Percentiles rank a stretch among this genome's conserved stretches.
Evolutionary conservation across 192 early-diverging fungal genomes (phyloP).

Genomic region (Backusella liffmaniae): DNA sequence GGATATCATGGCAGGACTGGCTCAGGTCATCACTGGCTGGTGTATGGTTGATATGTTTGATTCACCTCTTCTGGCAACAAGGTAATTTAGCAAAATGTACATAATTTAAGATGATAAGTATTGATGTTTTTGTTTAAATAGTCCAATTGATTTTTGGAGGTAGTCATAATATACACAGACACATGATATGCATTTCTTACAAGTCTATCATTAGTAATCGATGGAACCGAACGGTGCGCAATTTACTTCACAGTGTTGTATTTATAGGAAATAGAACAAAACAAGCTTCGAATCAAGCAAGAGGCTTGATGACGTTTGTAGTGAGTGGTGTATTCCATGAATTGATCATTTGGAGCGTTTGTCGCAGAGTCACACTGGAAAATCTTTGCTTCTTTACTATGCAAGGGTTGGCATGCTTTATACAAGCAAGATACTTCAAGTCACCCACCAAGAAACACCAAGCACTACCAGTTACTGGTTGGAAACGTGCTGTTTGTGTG

Average conservation of each 20-base stretch:
- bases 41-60: slow-evolving; percentile 19
- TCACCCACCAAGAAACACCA: neutral
- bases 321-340: slow-evolving; percentile 9
- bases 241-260: slow-evolving; percentile 1
- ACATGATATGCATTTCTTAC: neutral
- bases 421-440: neutral
- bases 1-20: neutral
- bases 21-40: neutral
- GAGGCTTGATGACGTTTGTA: slow-evolving; percentile 2
- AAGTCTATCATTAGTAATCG: neutral
- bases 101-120: too few species aligned
- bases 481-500: neutral
- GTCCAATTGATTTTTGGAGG: slow-evolving; percentile 15
- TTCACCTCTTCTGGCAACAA: neutral
- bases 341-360: neutral
- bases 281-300: neutral
- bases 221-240: slow-evolving; percentile 6
- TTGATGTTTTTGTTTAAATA: neutral
- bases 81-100: neutral
- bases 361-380: slow-evolving; percentile 5
- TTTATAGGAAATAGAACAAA: neutral
- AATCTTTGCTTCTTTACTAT: slow-evolving; percentile 1
- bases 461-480: neutral
- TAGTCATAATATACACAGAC: neutral
- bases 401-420: neutral